phyloP scores from a whole-genome alignment of 495 filamentous ascomycete genomes.

The Tuber aestivum region DNA sequence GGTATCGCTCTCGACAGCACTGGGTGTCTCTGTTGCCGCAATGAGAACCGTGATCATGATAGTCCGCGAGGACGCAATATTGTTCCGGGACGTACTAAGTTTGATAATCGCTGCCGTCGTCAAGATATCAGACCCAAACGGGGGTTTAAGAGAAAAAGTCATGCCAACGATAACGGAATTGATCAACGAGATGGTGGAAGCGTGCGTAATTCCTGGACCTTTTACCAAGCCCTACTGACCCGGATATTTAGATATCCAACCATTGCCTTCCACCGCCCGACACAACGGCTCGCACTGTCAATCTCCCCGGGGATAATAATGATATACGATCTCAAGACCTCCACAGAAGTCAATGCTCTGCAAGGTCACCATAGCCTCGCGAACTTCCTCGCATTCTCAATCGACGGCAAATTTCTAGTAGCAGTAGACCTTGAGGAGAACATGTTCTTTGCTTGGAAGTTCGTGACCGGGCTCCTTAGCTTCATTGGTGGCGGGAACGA shows the following conservation, averaged over 20 bases:
- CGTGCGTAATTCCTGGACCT: conserved; percentile 3
- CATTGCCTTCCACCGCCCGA: conserved; percentile 38
- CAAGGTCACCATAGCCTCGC: conserved; percentile 27
- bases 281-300: conserved; percentile 35
- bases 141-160: conserved; percentile 32
- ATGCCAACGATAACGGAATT: conserved; percentile 35
- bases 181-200: conserved; percentile 32
- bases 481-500: conserved; percentile 38
- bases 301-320: conserved; percentile 23
- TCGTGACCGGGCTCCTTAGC: conserved; percentile 34
- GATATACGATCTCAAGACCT: conserved; percentile 36
- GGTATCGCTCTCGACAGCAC: conserved; percentile 13
- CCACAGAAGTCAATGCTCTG: conserved; percentile 17
- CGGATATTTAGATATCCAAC: conserved; percentile 15
- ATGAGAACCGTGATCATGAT: conserved; percentile 28
- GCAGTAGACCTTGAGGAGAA: conserved; percentile 29
- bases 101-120: conserved; percentile 27
- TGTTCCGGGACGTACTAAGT: conserved; percentile 22
- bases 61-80: conserved; percentile 15
- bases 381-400: conserved; percentile 21
- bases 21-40: conserved; percentile 25
- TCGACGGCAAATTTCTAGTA: conserved; percentile 32
- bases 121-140: conserved; percentile 35
- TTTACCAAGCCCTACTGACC: not conserved
- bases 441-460: conserved; percentile 31